Evolutionary conservation across 306 rosid genomes (phyloP).

Genomic region (Oxytropis ochrocephala): DNA sequence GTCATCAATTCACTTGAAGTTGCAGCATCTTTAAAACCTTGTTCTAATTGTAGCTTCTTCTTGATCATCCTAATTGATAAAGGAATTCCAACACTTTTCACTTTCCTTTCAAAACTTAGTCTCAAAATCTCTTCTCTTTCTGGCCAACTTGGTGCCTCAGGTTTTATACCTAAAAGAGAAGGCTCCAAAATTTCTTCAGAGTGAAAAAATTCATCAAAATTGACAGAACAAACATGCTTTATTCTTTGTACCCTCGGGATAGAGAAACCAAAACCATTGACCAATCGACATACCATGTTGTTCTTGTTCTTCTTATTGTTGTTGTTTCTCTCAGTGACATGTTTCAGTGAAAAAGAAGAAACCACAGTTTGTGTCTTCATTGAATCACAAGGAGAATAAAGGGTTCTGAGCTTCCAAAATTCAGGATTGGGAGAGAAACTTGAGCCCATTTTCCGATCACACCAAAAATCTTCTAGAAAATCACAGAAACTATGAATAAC

Average conservation of each 20-base stretch:
- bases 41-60: constrained; percentile 46
- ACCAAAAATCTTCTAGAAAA: constrained; percentile 7
- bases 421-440: constrained; percentile 30
- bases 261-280: background rate
- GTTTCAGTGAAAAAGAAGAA: constrained; percentile 19
- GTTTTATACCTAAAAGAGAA: constrained; percentile 42
- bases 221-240: constrained; percentile 21
- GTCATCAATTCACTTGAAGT: constrained; percentile 20
- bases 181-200: constrained; percentile 41
- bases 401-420: constrained; percentile 24
- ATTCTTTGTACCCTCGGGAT: constrained; percentile 22
- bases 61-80: constrained; percentile 52
- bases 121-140: constrained; percentile 48
- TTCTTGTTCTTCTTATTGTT: background rate
- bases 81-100: constrained; percentile 46
- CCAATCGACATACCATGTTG: constrained; percentile 13
- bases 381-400: constrained; percentile 19
- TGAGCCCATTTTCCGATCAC: constrained; percentile 33
- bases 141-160: constrained; percentile 59
- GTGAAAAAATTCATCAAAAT: constrained; percentile 31
- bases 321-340: constrained; percentile 2
- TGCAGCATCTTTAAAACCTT: constrained; percentile 24
- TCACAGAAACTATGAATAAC: background rate
- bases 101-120: constrained; percentile 35
- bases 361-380: constrained; percentile 13